Evolutionary conservation across 1,139 yeast species (phyloP).

Genomic region (Candida sp.): DNA sequence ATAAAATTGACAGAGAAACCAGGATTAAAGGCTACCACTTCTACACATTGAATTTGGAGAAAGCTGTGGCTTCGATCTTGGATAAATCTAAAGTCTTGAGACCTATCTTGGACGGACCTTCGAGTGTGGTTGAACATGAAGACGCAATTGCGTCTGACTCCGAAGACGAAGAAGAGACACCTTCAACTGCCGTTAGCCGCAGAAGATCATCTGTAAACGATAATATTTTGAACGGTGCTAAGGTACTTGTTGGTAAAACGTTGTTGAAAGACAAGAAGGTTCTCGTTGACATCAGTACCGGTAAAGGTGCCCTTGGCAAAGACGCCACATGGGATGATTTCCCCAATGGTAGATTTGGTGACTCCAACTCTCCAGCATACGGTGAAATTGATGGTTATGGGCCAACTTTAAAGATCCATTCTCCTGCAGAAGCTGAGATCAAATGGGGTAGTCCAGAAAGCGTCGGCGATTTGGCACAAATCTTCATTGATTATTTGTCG

Average conservation of each 20-base stretch:
- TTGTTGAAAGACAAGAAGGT: constrained; percentile 47
- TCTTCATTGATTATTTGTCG: constrained; percentile 77
- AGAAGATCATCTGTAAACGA: constrained; percentile 53
- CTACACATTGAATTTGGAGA: constrained; percentile 88
- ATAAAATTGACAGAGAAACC: constrained; percentile 50
- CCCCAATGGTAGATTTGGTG: constrained; percentile 98
- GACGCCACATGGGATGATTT: constrained; percentile 99
- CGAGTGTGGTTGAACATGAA: constrained; percentile 22
- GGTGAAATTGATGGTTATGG: constrained; percentile 99
- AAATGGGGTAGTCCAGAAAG: constrained; percentile 86
- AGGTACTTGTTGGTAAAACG: constrained; percentile 29
- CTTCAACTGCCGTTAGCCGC: constrained; percentile 20
- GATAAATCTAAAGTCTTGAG: constrained; percentile 58
- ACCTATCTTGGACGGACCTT: constrained; percentile 24
- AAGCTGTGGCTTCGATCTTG: constrained; percentile 86
- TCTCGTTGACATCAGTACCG: constrained; percentile 78
- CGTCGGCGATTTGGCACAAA: constrained; percentile 62
- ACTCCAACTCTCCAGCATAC: constrained; percentile 95
- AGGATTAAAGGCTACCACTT: constrained; percentile 84
- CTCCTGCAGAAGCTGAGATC: constrained; percentile 69
- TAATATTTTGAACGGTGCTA: constrained; percentile 45
- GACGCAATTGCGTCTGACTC: constrained; percentile 39
- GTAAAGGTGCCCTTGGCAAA: constrained; percentile 84
- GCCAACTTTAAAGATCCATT: constrained; percentile 75
- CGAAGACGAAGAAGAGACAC: constrained; percentile 30